A percentile compares a stretch with the other conserved stretches of the same genome.
phyloP scores from a whole-genome alignment of 164 flowering plant species.

The Santalum album region DNA sequence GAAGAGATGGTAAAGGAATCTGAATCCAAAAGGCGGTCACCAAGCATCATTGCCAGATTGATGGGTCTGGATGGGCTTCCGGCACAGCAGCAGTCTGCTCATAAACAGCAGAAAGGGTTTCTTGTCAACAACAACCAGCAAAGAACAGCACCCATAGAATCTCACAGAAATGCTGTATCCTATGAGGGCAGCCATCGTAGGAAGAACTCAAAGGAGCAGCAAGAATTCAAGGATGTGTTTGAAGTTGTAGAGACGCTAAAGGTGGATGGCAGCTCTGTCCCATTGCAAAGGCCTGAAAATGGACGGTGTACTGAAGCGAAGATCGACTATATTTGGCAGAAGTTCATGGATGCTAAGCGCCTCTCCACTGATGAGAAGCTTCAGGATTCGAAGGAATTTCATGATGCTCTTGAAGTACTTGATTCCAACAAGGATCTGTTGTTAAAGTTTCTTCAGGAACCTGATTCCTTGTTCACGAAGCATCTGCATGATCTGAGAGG shows the following conservation, averaged over 20 bases:
- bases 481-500: slow-evolving; percentile 49
- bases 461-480: slow-evolving; percentile 63
- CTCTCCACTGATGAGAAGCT: slow-evolving; percentile 50
- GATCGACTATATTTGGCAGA: slow-evolving; percentile 46
- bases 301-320: slow-evolving; percentile 29
- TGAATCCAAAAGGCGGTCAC: slow-evolving; percentile 52
- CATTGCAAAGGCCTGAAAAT: slow-evolving; percentile 10
- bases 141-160: slow-evolving; percentile 17
- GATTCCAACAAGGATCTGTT: slow-evolving; percentile 63
- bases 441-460: slow-evolving; percentile 61
- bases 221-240: slow-evolving; percentile 79
- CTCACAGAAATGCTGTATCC: slow-evolving; percentile 13
- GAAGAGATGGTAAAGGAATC: slow-evolving; percentile 61
- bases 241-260: slow-evolving; percentile 51
- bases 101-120: slow-evolving; percentile 27
- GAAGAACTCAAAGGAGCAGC: slow-evolving; percentile 39
- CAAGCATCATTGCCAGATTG: slow-evolving; percentile 71
- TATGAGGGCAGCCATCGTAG: slow-evolving; percentile 27
- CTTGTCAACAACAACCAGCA: slow-evolving; percentile 18
- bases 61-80: slow-evolving; percentile 90
- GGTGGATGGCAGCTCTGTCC: slow-evolving; percentile 12
- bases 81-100: slow-evolving; percentile 31
- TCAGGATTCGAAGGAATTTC: slow-evolving; percentile 53
- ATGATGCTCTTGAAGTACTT: slow-evolving; percentile 51
- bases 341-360: slow-evolving; percentile 50